A percentile compares a stretch with the other conserved stretches of the same genome.
phyloP scores from a whole-genome alignment of 345 rosid species.

The Acer yangbiense region DNA sequence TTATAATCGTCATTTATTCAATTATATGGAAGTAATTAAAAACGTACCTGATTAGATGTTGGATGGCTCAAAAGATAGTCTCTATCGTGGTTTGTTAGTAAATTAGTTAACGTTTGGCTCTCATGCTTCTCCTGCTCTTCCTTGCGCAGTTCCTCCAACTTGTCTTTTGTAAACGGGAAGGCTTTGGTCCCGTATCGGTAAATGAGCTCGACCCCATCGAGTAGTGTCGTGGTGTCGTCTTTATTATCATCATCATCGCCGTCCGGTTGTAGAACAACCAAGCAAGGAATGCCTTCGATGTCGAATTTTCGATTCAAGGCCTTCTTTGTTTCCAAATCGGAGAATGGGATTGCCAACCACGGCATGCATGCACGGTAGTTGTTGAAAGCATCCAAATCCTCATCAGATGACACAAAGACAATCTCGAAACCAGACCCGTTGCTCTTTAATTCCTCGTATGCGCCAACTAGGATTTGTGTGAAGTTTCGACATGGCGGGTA shows the following conservation, averaged over 20 bases:
- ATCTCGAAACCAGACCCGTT: constrained; percentile 47
- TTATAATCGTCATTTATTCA: neutral
- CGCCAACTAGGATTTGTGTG: constrained; percentile 32
- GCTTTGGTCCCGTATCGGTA: constrained; percentile 51
- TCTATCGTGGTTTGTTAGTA: constrained; percentile 39
- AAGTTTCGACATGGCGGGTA: constrained; percentile 51
- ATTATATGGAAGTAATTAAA: neutral
- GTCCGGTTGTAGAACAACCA: constrained; percentile 48
- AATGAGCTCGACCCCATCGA: constrained; percentile 50
- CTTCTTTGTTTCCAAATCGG: constrained; percentile 60
- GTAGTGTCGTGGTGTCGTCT: constrained; percentile 29
- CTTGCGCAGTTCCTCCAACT: constrained; percentile 43
- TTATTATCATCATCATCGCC: constrained; percentile 25
- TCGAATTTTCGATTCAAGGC: constrained; percentile 44
- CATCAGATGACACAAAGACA: constrained; percentile 62
- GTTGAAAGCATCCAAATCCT: constrained; percentile 53
- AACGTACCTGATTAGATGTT: constrained; percentile 39
- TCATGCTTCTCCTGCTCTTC: constrained; percentile 53
- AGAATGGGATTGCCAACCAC: constrained; percentile 60
- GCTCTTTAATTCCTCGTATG: constrained; percentile 44
- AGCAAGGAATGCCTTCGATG: constrained; percentile 58
- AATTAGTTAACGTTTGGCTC: constrained; percentile 41
- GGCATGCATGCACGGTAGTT: constrained; percentile 56
- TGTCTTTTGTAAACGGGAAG: constrained; percentile 55
- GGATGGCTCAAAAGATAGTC: constrained; percentile 49